These are phyloP conservation scores for Candida arabinofermentans DNA, from an alignment of 805 yeast genomes.

Conservation along the genomic window DNA sequence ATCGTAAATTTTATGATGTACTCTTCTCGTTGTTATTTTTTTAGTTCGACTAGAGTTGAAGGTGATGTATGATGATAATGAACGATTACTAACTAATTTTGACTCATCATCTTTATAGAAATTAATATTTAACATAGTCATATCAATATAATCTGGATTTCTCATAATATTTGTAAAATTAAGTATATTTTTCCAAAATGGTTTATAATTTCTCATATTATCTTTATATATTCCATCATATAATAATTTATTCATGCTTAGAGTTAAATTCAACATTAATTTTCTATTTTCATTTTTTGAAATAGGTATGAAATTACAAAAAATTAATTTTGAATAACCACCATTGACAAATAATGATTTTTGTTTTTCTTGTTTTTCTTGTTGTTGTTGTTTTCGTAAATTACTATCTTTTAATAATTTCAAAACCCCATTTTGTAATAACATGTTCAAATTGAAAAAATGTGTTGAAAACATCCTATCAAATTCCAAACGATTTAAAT, in stretches of 20 bases:
- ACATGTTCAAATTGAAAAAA: slow-evolving; percentile 22
- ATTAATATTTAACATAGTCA: slow-evolving; percentile 25
- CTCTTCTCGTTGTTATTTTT: slow-evolving; percentile 19
- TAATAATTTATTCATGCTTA: slow-evolving; percentile 16
- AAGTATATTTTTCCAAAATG: too few relatives aligned
- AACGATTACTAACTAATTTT: slow-evolving; percentile 11
- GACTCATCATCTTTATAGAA: slow-evolving; percentile 23
- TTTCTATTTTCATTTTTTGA: slow-evolving; percentile 20
- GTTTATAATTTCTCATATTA: slow-evolving; percentile 5
- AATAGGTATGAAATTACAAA: slow-evolving; percentile 28
- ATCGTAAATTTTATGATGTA: slow-evolving; percentile 32
- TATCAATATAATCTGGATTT: slow-evolving; percentile 17
- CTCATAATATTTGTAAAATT: slow-evolving; percentile 2
- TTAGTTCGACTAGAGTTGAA: slow-evolving; percentile 13
- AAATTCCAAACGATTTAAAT: slow-evolving; percentile 27
- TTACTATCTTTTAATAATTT: slow-evolving; percentile 29
- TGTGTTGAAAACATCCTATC: slow-evolving; percentile 23
- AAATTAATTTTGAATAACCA: slow-evolving; percentile 28
- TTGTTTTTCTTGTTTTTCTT: slow-evolving; percentile 19
- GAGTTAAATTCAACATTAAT: slow-evolving; percentile 18
- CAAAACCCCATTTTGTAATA: slow-evolving; percentile 29
- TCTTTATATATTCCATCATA: slow-evolving; percentile 20
- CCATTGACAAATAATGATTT: slow-evolving; percentile 19
- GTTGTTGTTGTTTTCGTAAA: slow-evolving; percentile 19
- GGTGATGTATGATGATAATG: too few relatives aligned